A percentile compares a stretch with the other conserved stretches of the same genome.
Evolutionary conservation across 139 green algal species (phyloP).

Genomic region (Tetraselmis striata): DNA sequence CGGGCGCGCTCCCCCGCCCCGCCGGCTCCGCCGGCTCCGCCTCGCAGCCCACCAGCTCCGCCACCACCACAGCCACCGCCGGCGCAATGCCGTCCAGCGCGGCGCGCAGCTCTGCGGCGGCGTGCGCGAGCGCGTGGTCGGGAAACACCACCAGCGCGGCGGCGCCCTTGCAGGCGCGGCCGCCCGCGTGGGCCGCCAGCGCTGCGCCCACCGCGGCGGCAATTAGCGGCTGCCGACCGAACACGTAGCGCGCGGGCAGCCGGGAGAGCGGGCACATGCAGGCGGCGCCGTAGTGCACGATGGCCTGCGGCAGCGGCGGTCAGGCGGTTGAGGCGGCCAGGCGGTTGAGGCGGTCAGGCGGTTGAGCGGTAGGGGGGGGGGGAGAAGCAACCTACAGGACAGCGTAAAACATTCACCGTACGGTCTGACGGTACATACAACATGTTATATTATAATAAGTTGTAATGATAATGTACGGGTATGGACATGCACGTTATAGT

Average conservation of each 20-base stretch:
- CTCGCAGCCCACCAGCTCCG: neutral
- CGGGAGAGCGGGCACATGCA: constrained; percentile 62
- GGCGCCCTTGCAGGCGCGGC: neutral
- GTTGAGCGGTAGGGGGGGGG: too few relatives aligned
- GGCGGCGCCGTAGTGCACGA: constrained; percentile 81
- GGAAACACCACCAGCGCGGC: constrained; percentile 32
- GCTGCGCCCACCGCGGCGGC: too few relatives aligned
- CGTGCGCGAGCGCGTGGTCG: constrained; percentile 48
- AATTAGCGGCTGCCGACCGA: constrained; percentile 34
- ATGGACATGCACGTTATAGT: too few relatives aligned
- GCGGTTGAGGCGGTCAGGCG: too few relatives aligned
- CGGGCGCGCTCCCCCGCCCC: constrained; percentile 11
- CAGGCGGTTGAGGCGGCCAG: too few relatives aligned
- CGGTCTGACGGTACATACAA: too few relatives aligned
- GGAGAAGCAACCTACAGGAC: too few relatives aligned
- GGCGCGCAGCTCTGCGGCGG: constrained; percentile 1
- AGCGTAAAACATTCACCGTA: too few relatives aligned
- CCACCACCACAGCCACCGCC: neutral
- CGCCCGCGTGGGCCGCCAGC: too few relatives aligned
- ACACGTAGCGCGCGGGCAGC: constrained; percentile 74
- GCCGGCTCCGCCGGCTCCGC: neutral
- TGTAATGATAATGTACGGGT: too few relatives aligned
- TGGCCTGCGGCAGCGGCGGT: too few relatives aligned
- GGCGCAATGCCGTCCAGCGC: neutral
- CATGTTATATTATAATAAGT: too few relatives aligned